Base-by-base conservation (phyloP, 2,329 filamentous ascomycete genomes). In the Penicillium sp. region DNA sequence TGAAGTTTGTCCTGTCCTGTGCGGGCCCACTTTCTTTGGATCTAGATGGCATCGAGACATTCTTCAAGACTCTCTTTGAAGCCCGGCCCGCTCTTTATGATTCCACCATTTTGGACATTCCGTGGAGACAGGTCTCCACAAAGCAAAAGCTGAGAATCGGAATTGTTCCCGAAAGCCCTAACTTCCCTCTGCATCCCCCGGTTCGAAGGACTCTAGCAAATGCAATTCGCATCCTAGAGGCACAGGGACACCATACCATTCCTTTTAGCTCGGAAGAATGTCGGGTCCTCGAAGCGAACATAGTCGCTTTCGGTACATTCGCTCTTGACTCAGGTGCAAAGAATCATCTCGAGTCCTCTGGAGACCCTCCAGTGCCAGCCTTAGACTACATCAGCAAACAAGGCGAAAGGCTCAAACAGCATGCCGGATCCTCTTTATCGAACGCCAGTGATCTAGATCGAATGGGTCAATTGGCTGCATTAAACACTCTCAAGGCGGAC, bases 161-260 rank as follows among this genome's bases (percentile, higher is more conserved):
- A 0, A 56, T 83, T 5, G 63, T 81, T 10, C 56, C 74, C 2
- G 77, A 79, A 40, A 77, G 81, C 56, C 71, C 74, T 0, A 67
- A 75, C 3, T 77, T 78, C 26, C 79, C 79, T 2, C 63, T 83
- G 0, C 79, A 82, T 11, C 81, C 82, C 0, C 77, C 81, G 0
- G 73, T 83, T 3, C 71, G 69, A 1, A 72, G 78, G 3, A 69
- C 75, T 0, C 55, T 83, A 2, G 67, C 75, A 11, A 68, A 66
- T 3, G 77, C 78, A 0, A 67, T 71, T 0, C 66, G 64, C 1
- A 60, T 59, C 2, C 65, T 84, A 1, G 63, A 73, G 39, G 66
- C 63, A 0, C 72, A 75, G 0, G 82, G 81, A 0, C 79, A 84
- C 54, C 62, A 64, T 0, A 60, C 83, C 0, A 57, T 81, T 0